Base-by-base conservation (phyloP, 1,284 basidiomycete species). In the Ustilago shanxiensis region DNA sequence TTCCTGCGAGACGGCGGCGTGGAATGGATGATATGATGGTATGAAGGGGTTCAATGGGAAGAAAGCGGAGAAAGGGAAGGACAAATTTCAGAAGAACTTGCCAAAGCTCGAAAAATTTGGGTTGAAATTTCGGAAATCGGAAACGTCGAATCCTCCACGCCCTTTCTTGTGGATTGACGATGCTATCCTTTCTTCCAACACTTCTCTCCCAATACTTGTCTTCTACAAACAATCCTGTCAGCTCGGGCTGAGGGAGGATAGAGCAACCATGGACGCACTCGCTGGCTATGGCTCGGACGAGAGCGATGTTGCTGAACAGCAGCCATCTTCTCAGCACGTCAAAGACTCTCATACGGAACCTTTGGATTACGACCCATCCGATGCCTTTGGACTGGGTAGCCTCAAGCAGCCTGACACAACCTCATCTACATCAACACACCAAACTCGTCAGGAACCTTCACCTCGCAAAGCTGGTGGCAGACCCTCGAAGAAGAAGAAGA, bases 221-320 rank as follows among this genome's bases (percentile, higher is more conserved):
- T 14, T 16, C 18, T 16, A 16, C 18, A 11, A 14, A 39, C 37
- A 39, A 11, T 39, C 37, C 18, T 16, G 41, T 45, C 51, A 20
- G n/a, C 39, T 37, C 6, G 8, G 8, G 35, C 9, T 16, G 14
- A 24, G 22, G 0, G 57, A 24, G n/a, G 18, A 20, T 8, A 31
- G 3, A 28, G 8, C 20, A 33, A n/a, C n/a, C 16, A 81, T 81
- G 79, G 71, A 81, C 52, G 69, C 79, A 22, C 56, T 81, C 14
- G 63, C 58, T 22, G 77, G 66, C 5, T 81, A 81, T 51, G 64
- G 64, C n/a, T 81, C 79, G 24, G 79, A 79, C 16, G 73, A 73
- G 59, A 71, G 72, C 37, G 72, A 55, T 44, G 68, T 53, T 20
- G 64, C 51, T 8, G 57, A 71, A 24, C 60, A 54, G 26, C 60